A percentile compares a stretch with the other conserved stretches of the same genome.
phyloP scores from a whole-genome alignment of 176 grass and related monocot species.

The Rhynchospora pubera region DNA sequence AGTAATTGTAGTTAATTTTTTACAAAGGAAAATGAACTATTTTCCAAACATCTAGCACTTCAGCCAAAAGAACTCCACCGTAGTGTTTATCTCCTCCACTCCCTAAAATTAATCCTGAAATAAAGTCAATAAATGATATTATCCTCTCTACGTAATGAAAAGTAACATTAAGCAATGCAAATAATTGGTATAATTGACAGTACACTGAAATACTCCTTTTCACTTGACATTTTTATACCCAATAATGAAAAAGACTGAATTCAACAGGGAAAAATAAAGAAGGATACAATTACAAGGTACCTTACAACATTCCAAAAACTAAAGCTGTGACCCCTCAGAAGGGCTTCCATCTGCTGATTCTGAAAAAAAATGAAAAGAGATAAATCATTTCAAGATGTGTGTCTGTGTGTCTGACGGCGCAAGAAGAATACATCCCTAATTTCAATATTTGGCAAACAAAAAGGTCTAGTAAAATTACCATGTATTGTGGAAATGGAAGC shows the following conservation, averaged over 20 bases:
- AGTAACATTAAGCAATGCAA: not conserved
- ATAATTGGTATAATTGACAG: not conserved
- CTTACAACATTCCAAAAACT: not conserved
- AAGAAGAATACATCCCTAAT: not conserved
- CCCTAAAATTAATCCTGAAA: not conserved
- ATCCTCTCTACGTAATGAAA: not conserved
- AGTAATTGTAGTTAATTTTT: not conserved
- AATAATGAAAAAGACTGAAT: not conserved
- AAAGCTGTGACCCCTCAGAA: not conserved
- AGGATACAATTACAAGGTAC: not conserved
- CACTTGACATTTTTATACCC: not conserved
- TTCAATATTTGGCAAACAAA: slow-evolving; percentile 1
- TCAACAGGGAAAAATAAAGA: not conserved
- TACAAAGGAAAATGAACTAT: not conserved
- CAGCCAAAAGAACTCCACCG: not conserved
- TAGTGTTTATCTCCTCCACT: not conserved
- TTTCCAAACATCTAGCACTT: not conserved
- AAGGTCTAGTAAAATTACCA: slow-evolving; percentile 27
- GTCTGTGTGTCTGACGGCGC: not conserved
- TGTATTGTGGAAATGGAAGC: slow-evolving; percentile 36
- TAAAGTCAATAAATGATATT: not conserved
- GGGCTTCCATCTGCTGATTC: slow-evolving; percentile 58
- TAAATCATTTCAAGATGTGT: not conserved
- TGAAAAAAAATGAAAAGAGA: slow-evolving; percentile 21
- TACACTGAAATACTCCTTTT: not conserved